These are phyloP conservation scores for Mycogone perniciosa DNA, from an alignment of 2,329 filamentous ascomycete genomes.

Conservation along the genomic window DNA sequence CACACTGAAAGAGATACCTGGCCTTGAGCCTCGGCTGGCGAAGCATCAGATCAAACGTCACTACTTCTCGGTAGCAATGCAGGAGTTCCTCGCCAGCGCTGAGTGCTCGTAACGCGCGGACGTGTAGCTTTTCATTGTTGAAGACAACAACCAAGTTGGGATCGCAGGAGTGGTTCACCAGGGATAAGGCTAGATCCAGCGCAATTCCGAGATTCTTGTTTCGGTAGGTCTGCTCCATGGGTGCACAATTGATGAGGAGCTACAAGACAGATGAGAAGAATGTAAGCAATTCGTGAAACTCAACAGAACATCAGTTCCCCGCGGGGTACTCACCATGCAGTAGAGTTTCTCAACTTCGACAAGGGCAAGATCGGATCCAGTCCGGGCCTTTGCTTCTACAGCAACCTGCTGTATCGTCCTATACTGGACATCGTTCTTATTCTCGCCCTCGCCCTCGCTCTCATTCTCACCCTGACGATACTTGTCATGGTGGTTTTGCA, in stretches of 20 bases:
- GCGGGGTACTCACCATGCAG: conserved; percentile 1
- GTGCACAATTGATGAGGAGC: conserved; percentile 1
- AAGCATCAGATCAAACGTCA: conserved; percentile 2
- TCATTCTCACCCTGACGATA: not conserved
- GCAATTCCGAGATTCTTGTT: not conserved
- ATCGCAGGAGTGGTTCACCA: conserved; percentile 10
- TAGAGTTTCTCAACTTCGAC: conserved; percentile 4
- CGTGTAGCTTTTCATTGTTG: conserved; percentile 1
- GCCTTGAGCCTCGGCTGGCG: not conserved
- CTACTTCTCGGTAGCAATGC: conserved; percentile 2
- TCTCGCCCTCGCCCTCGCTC: not conserved
- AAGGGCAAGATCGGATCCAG: not conserved
- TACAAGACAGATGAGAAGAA: not conserved
- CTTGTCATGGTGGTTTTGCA: not conserved
- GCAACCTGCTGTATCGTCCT: not conserved
- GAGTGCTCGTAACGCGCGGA: not conserved
- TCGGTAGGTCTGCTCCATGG: conserved; percentile 2
- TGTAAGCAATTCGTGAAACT: not conserved
- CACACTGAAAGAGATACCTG: conserved; percentile 6
- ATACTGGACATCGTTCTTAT: not conserved
- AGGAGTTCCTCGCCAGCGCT: conserved; percentile 7
- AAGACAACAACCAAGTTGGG: conserved; percentile 7
- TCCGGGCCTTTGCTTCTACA: conserved; percentile 3
- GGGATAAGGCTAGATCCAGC: conserved; percentile 1
- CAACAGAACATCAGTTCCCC: too few species aligned